Evolutionary conservation across 2,329 filamentous ascomycete species (phyloP).

Genomic region (Fusarium pseudograminearum): DNA sequence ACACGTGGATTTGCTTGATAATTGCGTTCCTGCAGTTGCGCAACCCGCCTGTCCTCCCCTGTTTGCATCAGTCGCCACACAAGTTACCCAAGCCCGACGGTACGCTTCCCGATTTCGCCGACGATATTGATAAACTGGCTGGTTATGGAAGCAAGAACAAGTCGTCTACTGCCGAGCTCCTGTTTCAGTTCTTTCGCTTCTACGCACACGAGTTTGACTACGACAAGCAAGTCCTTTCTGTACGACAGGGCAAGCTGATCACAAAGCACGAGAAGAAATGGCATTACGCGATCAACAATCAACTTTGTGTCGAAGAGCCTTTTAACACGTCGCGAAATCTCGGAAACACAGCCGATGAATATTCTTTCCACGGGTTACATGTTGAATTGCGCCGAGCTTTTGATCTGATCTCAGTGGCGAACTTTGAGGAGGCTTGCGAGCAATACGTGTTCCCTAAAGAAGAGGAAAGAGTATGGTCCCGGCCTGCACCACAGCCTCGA

Average conservation of each 20-base stretch:
- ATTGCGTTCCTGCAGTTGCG: conserved; percentile 94
- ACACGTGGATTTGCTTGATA: conserved; percentile 99
- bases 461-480: conserved; percentile 73
- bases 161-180: conserved; percentile 83
- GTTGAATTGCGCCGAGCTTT: conserved; percentile 90
- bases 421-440: conserved; percentile 86
- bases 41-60: conserved; percentile 84
- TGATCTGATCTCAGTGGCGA: conserved; percentile 80
- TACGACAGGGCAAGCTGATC: conserved; percentile 82
- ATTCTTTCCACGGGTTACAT: conserved; percentile 91
- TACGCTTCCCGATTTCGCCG: conserved; percentile 81
- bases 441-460: conserved; percentile 89
- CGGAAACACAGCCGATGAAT: conserved; percentile 96
- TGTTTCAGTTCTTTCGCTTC: conserved; percentile 95
- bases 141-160: conserved; percentile 84
- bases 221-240: conserved; percentile 83
- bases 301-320: conserved; percentile 94
- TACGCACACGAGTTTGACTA: conserved; percentile 96
- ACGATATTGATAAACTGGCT: conserved; percentile 80
- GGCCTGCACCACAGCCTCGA: conserved; percentile 65
- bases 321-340: conserved; percentile 92
- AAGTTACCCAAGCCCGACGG: conserved; percentile 70
- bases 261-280: conserved; percentile 90
- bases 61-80: conserved; percentile 77
- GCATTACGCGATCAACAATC: conserved; percentile 83